Conservation (phyloP, 2,329 filamentous ascomycete genomes). For the Botrytis porri region DNA sequence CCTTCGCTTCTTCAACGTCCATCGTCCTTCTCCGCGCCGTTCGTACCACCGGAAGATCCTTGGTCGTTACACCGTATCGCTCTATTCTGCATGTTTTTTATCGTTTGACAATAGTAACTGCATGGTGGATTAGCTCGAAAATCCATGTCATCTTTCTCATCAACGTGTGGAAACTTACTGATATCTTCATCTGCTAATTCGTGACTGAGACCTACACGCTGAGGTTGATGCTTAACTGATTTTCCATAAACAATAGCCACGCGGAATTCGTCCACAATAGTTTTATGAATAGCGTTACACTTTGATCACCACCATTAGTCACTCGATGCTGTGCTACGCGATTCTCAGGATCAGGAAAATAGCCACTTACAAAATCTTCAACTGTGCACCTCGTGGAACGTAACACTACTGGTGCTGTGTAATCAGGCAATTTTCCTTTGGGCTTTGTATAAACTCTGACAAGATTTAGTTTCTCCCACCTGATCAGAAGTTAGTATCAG, state of each 20-base stretch:
- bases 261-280: conserved; percentile 93
- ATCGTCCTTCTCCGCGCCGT: background rate
- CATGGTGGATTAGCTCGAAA: background rate
- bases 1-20: background rate
- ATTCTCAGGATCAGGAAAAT: conserved; percentile 15
- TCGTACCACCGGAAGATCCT: conserved; percentile 14
- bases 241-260: conserved; percentile 94
- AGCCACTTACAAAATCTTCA: conserved; percentile 84
- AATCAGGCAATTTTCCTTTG: conserved; percentile 92
- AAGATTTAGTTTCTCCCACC: conserved; percentile 91
- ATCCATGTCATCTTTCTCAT: background rate
- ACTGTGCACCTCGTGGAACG: conserved; percentile 79
- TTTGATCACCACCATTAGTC: conserved; percentile 42
- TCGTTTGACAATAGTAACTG: conserved; percentile 66
- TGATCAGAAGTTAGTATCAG: conserved; percentile 35
- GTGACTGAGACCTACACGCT: conserved; percentile 86
- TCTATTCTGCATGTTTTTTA: conserved; percentile 37
- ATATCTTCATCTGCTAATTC: conserved; percentile 97
- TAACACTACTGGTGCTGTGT: conserved; percentile 85
- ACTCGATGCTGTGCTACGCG: conserved; percentile 4
- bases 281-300: conserved; percentile 97
- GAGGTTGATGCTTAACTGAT: conserved; percentile 97
- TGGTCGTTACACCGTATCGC: conserved; percentile 12
- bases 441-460: conserved; percentile 96
- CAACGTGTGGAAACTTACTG: conserved; percentile 41